These are phyloP conservation scores for Fragilariopsis cylindrus DNA, from an alignment of 108 stramenopile genomes.

Conservation along the genomic window DNA sequence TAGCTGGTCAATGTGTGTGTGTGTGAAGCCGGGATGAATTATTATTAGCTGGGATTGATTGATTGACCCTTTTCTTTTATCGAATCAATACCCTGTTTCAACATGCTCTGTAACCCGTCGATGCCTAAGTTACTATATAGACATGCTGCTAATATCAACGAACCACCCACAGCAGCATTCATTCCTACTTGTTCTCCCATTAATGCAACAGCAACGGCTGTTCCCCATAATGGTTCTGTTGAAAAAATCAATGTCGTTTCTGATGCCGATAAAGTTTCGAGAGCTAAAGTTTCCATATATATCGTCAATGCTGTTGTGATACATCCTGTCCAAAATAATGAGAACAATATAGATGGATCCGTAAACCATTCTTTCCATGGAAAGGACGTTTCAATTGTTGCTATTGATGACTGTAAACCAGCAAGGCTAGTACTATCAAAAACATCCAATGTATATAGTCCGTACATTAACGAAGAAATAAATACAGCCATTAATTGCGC, in stretches of 20 bases:
- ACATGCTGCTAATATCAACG: conserved; percentile 63
- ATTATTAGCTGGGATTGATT: no score
- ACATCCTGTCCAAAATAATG: conserved; percentile 87
- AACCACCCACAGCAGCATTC: conserved; percentile 59
- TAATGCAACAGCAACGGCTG: conserved; percentile 75
- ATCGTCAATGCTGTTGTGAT: conserved; percentile 90
- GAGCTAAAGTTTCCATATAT: conserved; percentile 86
- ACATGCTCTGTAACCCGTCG: conserved; percentile 19
- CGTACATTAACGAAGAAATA: conserved; percentile 45
- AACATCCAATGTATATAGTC: conserved; percentile 15
- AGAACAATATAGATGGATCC: conserved; percentile 53
- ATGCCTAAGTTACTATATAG: conserved; percentile 60
- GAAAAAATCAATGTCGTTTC: conserved; percentile 91
- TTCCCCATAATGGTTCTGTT: conserved; percentile 90
- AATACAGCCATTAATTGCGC: conserved; percentile 84
- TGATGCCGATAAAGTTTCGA: conserved; percentile 81
- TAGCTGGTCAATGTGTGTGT: no score
- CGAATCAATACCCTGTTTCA: conserved; percentile 1
- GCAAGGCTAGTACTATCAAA: conserved; percentile 16
- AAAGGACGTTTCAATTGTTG: conserved; percentile 22
- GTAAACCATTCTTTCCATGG: conserved; percentile 51
- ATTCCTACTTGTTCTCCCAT: conserved; percentile 81
- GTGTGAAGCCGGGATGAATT: no score
- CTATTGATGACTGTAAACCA: conserved; percentile 14
- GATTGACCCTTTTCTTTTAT: no score